Evolutionary conservation across 768 basidiomycete genomes (phyloP), one percentile per base, ranked within the genome.

Genomic region (Mycena chlorophos): DNA sequence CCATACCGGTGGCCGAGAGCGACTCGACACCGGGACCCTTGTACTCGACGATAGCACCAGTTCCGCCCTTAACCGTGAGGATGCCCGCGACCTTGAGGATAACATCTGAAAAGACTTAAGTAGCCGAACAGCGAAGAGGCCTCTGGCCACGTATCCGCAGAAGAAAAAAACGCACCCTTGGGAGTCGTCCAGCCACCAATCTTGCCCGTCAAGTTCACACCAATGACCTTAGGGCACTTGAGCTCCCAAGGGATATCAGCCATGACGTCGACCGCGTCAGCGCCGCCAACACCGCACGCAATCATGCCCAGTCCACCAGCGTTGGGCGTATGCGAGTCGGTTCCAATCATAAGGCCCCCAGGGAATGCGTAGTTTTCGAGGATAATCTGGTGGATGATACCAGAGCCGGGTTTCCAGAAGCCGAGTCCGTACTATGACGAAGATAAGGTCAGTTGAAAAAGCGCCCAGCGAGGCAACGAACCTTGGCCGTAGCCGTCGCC

Each of bases 301-400:
- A 98, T 81, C 97, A 98, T 98, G 64, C 95, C 97, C 64, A 99
- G 87, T 80, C 97, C 97, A 72, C 97, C 97, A 58, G 97, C 97
- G 70, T 98, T 98, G 47, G 97, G 97, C 5, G 97, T 98, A 76
- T 99, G 94, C 28, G 96, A 98, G 78, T 99, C 97, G 55, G 96
- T 98, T 71, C 97, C 97, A 65, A 99, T 98, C 96, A 99, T 98
- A 56, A 99, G 83, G 67, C 95, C 92, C 78, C 96, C 96, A 51
- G 96, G 96, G 86, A 98, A 95, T 3, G 95, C 97, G 72, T 99
- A 98, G 81, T 98, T 98, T 75, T 99, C 96, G 67, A 98, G 83
- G 70, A 99, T 94, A 69, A 98, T 98, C 78, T 98, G 94, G 75
- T 95, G 93, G 63, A 99, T 98, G 73, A 99, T 99, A 77, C 96